Conservation (phyloP, 805 yeast species). For the Wickerhamiella alocasiicola region DNA sequence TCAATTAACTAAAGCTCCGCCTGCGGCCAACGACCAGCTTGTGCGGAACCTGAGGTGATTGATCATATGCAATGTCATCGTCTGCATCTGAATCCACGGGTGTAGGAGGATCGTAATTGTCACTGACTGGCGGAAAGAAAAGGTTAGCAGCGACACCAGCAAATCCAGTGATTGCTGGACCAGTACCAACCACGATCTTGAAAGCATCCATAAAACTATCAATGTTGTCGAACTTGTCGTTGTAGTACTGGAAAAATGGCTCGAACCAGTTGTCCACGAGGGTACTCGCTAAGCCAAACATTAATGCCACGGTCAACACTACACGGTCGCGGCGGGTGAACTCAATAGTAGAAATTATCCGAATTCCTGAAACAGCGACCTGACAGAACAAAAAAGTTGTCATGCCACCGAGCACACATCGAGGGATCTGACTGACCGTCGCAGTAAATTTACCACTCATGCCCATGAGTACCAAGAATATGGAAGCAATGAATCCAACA, state of each 20-base stretch:
- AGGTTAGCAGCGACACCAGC: conserved; percentile 50
- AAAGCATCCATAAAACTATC: conserved; percentile 55
- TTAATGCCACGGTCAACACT: conserved; percentile 47
- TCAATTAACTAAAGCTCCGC: conserved; percentile 37
- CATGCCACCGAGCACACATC: conserved; percentile 76
- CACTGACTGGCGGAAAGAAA: conserved; percentile 42
- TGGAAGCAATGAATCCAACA: conserved; percentile 66
- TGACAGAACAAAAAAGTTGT: conserved; percentile 58
- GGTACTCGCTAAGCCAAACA: conserved; percentile 54
- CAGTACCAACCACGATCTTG: conserved; percentile 56
- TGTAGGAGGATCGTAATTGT: conserved; percentile 12
- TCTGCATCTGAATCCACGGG: conserved; percentile 4
- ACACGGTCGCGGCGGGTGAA: conserved; percentile 63
- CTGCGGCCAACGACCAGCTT: conserved; percentile 33
- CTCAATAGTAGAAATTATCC: conserved; percentile 39
- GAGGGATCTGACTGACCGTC: conserved; percentile 67
- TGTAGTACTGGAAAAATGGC: conserved; percentile 49
- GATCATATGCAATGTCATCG: not conserved
- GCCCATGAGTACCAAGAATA: conserved; percentile 73
- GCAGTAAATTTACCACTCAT: conserved; percentile 74
- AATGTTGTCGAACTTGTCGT: conserved; percentile 37
- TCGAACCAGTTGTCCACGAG: conserved; percentile 52
- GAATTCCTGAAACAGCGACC: conserved; percentile 59
- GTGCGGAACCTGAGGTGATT: too few relatives aligned
- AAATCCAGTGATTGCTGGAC: conserved; percentile 60